Evolutionary conservation across 352 stramenopile species (phyloP), one percentile per base, ranked within the genome.

Genomic region (Phytophthora hybrid): DNA sequence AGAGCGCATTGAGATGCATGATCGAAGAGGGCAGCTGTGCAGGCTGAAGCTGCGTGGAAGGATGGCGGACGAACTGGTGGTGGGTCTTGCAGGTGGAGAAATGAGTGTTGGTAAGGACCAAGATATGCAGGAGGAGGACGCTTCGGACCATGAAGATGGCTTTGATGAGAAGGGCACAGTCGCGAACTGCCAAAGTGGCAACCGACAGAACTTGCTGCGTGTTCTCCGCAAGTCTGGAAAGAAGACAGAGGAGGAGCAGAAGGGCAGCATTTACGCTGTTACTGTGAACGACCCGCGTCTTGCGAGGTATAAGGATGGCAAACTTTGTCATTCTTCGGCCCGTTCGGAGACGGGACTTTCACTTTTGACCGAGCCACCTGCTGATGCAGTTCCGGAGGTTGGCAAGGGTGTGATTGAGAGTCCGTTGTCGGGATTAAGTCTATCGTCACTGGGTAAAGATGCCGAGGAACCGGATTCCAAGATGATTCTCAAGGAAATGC

Each of bases 31-130:
- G 18, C 77, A 93, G 21, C 32, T 95, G 10, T 83, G 81, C 49
- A 81, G 87, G 0, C 79, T 95, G 16, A 83, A 91, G 63, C 63
- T 95, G 23, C 87, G 88, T 37, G 88, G 88, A n/a, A 81, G 79
- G 73, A 39, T 70, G 5, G 78, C 81, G 1, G 68, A 87, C 34
- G 71, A 74, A 37, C 59, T 94, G 14, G 6, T 92, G 1, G 56
- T 59, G 4, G 62, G 51, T 18, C 54, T 90, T 54, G 31, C 41
- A 21, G n/a, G 13, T 47, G 62, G 47, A 31, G n/a, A 64, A 16
- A 34, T 26, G 21, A 21, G 13, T 47, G 18, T 39, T 54, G 51
- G 55, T 4, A n/a, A 34, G 4, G 16, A 58, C 1, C 34, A 69
- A 32, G 71, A 54, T 13, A 46, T 46, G n/a, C 4, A 71, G 16